Conservation (phyloP, 345 rosid genomes). For the Diplotaxis tenuifolia region DNA sequence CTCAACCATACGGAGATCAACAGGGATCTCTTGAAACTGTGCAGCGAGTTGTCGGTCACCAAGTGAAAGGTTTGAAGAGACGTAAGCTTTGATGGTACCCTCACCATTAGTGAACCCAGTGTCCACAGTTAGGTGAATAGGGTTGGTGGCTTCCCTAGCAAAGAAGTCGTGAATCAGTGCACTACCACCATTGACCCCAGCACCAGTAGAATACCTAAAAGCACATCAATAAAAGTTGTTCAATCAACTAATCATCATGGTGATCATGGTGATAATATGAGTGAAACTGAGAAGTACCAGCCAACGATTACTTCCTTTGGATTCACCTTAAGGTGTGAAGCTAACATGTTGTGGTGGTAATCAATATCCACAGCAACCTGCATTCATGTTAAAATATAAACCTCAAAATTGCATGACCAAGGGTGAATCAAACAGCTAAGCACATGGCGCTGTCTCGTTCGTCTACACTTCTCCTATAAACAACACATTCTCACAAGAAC, state of each 20-base stretch:
- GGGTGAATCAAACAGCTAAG: not conserved
- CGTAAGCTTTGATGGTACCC: slow-evolving; percentile 75
- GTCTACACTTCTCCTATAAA: not conserved
- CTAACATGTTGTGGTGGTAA: slow-evolving; percentile 91
- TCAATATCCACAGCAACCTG: slow-evolving; percentile 98
- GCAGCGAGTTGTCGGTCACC: slow-evolving; percentile 85
- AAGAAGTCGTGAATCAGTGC: slow-evolving; percentile 93
- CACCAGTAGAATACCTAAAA: slow-evolving; percentile 92
- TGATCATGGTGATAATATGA: not conserved
- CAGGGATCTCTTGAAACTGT: slow-evolving; percentile 93
- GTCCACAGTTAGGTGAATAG: slow-evolving; percentile 83
- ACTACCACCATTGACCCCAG: slow-evolving; percentile 87
- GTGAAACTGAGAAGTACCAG: slow-evolving; percentile 55
- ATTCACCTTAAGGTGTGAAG: slow-evolving; percentile 84
- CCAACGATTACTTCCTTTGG: slow-evolving; percentile 95
- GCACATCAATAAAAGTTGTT: not conserved
- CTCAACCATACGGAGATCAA: slow-evolving; percentile 92
- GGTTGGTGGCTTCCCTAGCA: slow-evolving; percentile 78
- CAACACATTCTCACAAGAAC: too few species aligned
- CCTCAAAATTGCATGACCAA: not conserved
- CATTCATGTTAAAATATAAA: slow-evolving; percentile 14
- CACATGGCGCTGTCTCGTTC: not conserved
- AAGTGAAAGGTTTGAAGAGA: slow-evolving; percentile 70
- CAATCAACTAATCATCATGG: not conserved
- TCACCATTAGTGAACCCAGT: slow-evolving; percentile 80